These are phyloP conservation scores for Penicillium riverlandense DNA, from an alignment of 495 filamentous ascomycete genomes.

Conservation along the genomic window DNA sequence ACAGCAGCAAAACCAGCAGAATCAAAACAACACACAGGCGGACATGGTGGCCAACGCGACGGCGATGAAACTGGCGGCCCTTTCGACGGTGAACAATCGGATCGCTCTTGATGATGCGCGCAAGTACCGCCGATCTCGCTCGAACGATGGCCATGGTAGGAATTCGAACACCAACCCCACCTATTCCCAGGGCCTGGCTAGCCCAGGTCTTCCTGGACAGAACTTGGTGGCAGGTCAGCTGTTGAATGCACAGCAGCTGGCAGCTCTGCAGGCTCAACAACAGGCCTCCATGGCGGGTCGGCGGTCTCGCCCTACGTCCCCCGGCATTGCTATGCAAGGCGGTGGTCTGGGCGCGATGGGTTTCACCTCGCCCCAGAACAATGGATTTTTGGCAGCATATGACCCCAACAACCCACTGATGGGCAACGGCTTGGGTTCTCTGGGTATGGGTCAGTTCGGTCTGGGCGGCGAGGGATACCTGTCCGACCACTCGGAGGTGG, in stretches of 20 bases:
- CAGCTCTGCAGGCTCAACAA: constrained; percentile 80
- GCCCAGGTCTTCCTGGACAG: constrained; percentile 49
- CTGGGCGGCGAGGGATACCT: constrained; percentile 77
- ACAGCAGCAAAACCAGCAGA: constrained; percentile 32
- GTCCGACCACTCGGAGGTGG: constrained; percentile 87
- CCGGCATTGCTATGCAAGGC: constrained; percentile 77
- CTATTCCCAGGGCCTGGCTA: constrained; percentile 45
- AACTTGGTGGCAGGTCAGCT: constrained; percentile 85
- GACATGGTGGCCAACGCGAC: constrained; percentile 99
- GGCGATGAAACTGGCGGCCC: constrained; percentile 94
- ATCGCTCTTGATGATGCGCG: constrained; percentile 94
- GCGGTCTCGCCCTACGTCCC: constrained; percentile 88
- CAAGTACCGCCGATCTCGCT: constrained; percentile 86
- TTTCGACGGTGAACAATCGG: constrained; percentile 96
- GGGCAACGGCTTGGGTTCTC: constrained; percentile 62
- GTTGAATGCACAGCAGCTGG: constrained; percentile 73
- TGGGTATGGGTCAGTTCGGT: constrained; percentile 72
- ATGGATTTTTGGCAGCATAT: constrained; percentile 89
- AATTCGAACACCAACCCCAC: constrained; percentile 32
- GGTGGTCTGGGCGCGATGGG: constrained; percentile 56
- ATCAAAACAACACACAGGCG: constrained; percentile 57
- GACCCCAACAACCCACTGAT: constrained; percentile 67
- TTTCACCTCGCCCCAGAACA: constrained; percentile 88
- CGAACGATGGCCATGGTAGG: constrained; percentile 68
- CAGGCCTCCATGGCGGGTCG: constrained; percentile 68